A percentile compares a stretch with the other conserved stretches of the same genome.
Evolutionary conservation across 78 protist species (phyloP).

Genomic region (Emiliania huxleyi): DNA sequence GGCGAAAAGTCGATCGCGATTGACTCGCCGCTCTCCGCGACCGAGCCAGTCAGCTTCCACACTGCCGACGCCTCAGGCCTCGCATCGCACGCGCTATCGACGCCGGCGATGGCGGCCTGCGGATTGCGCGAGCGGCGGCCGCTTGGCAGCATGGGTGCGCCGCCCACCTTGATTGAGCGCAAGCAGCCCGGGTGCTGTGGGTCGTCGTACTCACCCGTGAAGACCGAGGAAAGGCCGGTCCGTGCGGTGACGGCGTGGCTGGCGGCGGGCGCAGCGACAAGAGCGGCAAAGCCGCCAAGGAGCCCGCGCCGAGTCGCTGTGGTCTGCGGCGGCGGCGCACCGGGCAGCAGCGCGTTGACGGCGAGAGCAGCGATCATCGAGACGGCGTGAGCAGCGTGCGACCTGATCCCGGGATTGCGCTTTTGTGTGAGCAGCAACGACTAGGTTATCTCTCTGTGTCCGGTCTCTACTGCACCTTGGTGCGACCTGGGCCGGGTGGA

Average conservation of each 20-base stretch:
- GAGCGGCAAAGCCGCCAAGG: background rate
- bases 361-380: no score
- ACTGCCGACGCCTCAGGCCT: background rate
- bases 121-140: background rate
- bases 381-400: no score
- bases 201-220: background rate
- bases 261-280: background rate
- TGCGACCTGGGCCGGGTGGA: no score
- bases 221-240: background rate
- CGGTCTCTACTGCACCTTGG: no score
- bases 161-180: background rate
- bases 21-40: background rate
- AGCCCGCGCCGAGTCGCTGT: background rate
- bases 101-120: background rate
- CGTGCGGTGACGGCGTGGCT: background rate
- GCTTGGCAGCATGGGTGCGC: background rate
- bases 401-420: no score
- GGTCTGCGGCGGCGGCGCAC: no score
- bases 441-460: no score
- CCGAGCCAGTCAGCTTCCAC: conserved; percentile 20
- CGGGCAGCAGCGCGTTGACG: no score
- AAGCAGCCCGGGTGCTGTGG: conserved; percentile 24
- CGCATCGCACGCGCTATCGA: background rate
- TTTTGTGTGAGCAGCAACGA: no score
- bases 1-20: conserved; percentile 24